A percentile compares a stretch with the other conserved stretches of the same genome.
Conservation (phyloP, 2,329 filamentous ascomycete genomes). For the Xylariales sp. region DNA sequence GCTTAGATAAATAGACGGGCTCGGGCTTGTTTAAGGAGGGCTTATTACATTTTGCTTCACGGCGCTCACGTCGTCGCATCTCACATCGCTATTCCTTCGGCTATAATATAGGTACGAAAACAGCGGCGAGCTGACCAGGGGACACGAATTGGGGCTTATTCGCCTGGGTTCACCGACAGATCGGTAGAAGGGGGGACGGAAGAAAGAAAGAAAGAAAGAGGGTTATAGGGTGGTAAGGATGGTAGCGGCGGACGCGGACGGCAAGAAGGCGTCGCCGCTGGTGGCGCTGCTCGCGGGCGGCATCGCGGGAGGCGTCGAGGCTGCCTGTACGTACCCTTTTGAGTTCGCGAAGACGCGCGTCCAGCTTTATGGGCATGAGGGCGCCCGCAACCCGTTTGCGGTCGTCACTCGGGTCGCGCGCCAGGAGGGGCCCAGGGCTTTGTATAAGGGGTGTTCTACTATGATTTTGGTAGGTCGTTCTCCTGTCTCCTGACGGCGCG, state of each 20-base stretch:
- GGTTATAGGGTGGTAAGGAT: constrained; percentile 38
- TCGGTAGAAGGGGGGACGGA: neutral
- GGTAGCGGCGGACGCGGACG: constrained; percentile 43
- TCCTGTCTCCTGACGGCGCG: neutral
- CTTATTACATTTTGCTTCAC: neutral
- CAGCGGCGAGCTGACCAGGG: neutral
- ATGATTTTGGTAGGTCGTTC: constrained; percentile 59
- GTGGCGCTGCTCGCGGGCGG: constrained; percentile 49
- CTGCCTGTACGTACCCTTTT: constrained; percentile 63
- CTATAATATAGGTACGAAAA: neutral
- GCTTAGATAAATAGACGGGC: neutral
- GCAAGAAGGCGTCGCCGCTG: constrained; percentile 44
- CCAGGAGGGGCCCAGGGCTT: constrained; percentile 64
- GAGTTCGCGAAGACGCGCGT: constrained; percentile 74
- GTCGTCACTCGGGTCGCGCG: constrained; percentile 66
- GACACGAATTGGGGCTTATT: neutral
- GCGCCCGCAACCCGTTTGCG: constrained; percentile 63
- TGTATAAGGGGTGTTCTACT: constrained; percentile 68
- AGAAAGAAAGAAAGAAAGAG: neutral
- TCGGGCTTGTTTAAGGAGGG: neutral
- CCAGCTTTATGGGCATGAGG: constrained; percentile 59
- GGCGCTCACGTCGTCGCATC: neutral
- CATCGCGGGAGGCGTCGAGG: constrained; percentile 50
- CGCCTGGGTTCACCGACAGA: neutral
- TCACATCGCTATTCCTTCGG: neutral